phyloP scores from a whole-genome alignment of 257 asterid species.

The Agastache rugosa region DNA sequence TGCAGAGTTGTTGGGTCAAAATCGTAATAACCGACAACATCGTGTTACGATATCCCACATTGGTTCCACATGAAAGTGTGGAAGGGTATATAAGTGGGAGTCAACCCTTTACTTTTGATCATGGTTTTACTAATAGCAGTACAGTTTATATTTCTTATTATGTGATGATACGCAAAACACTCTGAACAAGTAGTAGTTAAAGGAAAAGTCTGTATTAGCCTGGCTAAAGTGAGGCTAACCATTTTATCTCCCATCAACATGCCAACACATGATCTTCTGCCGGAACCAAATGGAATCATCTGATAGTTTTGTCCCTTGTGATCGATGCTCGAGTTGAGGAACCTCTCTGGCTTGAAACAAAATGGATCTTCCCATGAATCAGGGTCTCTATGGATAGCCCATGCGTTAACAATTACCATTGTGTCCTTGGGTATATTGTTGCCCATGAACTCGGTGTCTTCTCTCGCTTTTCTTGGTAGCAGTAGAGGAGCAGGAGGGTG shows the following conservation, averaged over 20 bases:
- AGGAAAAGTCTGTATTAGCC: constrained; percentile 50
- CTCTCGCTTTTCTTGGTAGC: constrained; percentile 41
- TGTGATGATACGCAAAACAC: no score
- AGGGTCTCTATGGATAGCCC: constrained; percentile 57
- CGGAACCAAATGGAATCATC: constrained; percentile 61
- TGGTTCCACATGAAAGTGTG: no score
- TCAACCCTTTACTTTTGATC: no score
- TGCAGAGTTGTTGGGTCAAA: no score
- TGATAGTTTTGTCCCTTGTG: constrained; percentile 53
- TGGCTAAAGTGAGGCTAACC: constrained; percentile 51
- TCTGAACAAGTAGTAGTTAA: no score
- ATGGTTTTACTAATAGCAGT: no score
- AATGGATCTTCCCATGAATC: constrained; percentile 45
- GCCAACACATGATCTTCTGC: constrained; percentile 54
- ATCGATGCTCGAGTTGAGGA: constrained; percentile 47
- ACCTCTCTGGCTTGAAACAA: constrained; percentile 57
- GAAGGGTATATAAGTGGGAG: no score
- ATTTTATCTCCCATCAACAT: constrained; percentile 52
- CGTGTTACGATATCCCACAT: no score
- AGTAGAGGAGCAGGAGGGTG: constrained; percentile 46
- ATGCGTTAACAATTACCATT: constrained; percentile 37
- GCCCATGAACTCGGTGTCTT: constrained; percentile 50
- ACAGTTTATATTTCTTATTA: no score
- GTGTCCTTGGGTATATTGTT: constrained; percentile 44
- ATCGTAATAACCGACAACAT: no score